A percentile compares a stretch with the other conserved stretches of the same genome.
phyloP scores from a whole-genome alignment of 2,329 filamentous ascomycete genomes.

The Didymella arachidicola region DNA sequence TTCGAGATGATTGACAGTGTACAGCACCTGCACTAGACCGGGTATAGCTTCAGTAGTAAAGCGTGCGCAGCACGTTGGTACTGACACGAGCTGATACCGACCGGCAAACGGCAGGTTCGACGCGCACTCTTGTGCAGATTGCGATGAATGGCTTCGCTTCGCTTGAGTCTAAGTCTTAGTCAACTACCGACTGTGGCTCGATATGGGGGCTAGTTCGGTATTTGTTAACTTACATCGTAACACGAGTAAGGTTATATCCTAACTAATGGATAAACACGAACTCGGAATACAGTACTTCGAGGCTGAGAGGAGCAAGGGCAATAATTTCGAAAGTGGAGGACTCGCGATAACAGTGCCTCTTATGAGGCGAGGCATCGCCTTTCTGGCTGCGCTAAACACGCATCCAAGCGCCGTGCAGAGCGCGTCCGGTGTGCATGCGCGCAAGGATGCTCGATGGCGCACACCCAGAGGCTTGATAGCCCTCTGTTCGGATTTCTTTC shows the following conservation, averaged over 20 bases:
- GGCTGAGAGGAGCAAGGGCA: not conserved
- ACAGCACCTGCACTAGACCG: not conserved
- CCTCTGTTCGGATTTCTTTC: slow-evolving; percentile 22
- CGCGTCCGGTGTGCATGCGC: slow-evolving; percentile 41
- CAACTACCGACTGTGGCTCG: slow-evolving; percentile 25
- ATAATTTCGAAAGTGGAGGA: not conserved
- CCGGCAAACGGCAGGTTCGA: slow-evolving; percentile 38
- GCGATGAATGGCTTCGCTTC: slow-evolving; percentile 33
- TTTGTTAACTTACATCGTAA: slow-evolving; percentile 15
- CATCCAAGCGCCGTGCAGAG: slow-evolving; percentile 43
- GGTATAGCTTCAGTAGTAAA: slow-evolving; percentile 12
- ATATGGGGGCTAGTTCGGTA: slow-evolving; percentile 31
- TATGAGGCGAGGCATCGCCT: slow-evolving; percentile 29
- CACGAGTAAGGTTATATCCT: slow-evolving; percentile 11
- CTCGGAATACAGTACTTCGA: not conserved
- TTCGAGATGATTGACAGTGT: not conserved
- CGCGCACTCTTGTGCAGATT: slow-evolving; percentile 31
- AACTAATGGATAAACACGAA: not conserved
- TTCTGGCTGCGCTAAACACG: slow-evolving; percentile 34
- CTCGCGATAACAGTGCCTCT: slow-evolving; percentile 22
- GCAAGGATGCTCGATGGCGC: slow-evolving; percentile 36
- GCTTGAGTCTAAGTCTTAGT: slow-evolving; percentile 24
- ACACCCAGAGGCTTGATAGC: slow-evolving; percentile 35
- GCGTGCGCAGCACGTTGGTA: slow-evolving; percentile 25
- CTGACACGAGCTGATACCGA: slow-evolving; percentile 23